These are phyloP conservation scores for Flammula alnicola DNA, from an alignment of 1,284 basidiomycete genomes.

Conservation along the genomic window DNA sequence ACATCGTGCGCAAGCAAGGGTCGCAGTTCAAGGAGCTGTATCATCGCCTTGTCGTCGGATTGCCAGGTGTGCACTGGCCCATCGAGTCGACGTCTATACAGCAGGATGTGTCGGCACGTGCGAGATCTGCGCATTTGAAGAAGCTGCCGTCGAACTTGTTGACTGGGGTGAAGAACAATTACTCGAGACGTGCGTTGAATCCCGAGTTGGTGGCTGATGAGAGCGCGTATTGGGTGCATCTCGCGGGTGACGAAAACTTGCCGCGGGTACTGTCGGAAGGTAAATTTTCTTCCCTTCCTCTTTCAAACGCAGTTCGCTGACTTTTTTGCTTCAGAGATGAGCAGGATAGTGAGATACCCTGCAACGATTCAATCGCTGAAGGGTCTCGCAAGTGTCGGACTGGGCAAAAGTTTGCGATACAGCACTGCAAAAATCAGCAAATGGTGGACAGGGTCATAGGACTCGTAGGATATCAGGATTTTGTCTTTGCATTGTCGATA, in stretches of 20 bases:
- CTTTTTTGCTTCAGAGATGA: slow-evolving; percentile 58
- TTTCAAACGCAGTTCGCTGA: background rate
- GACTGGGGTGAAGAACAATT: slow-evolving; percentile 58
- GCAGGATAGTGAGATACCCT: slow-evolving; percentile 79
- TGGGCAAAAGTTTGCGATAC: slow-evolving; percentile 81
- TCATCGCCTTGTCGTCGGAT: slow-evolving; percentile 74
- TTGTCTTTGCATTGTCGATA: background rate
- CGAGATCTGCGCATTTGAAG: slow-evolving; percentile 72
- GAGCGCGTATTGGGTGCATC: slow-evolving; percentile 72
- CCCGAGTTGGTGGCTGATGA: slow-evolving; percentile 56
- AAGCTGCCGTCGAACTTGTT: slow-evolving; percentile 78
- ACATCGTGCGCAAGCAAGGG: slow-evolving; percentile 86
- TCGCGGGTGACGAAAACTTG: slow-evolving; percentile 70
- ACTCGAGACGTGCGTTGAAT: slow-evolving; percentile 36
- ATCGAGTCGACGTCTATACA: slow-evolving; percentile 52
- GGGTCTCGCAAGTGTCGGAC: slow-evolving; percentile 84
- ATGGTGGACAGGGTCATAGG: slow-evolving; percentile 67
- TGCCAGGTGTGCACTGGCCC: slow-evolving; percentile 78
- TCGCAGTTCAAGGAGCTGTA: slow-evolving; percentile 90
- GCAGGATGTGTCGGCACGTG: slow-evolving; percentile 73
- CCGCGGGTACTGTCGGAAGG: slow-evolving; percentile 61
- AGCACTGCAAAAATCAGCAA: slow-evolving; percentile 79
- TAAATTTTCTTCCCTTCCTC: slow-evolving; percentile 38
- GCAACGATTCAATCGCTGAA: slow-evolving; percentile 87
- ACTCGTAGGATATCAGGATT: background rate